These are phyloP conservation scores for Tetraselmis striata DNA, from an alignment of 139 green algal genomes.

Conservation along the genomic window DNA sequence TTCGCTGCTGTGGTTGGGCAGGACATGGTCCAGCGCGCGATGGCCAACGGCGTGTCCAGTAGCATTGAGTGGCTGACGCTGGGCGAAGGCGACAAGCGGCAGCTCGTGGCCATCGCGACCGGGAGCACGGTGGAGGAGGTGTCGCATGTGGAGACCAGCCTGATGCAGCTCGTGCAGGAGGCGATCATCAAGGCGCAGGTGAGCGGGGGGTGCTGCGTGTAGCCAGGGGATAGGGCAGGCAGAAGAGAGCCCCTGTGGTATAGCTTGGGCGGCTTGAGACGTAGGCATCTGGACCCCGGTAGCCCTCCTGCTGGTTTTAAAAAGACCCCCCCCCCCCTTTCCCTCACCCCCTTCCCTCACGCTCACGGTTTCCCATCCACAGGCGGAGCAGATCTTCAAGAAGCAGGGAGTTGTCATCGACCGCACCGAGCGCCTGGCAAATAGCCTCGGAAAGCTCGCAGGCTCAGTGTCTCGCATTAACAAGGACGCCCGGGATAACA, in stretches of 20 bases:
- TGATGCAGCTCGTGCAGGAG: slow-evolving; percentile 56
- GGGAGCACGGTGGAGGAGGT: slow-evolving; percentile 29
- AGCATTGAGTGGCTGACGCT: not conserved
- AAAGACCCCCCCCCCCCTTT: no score
- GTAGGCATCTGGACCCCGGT: not conserved
- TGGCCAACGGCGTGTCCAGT: not conserved
- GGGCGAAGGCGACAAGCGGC: not conserved
- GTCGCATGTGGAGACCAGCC: slow-evolving; percentile 52
- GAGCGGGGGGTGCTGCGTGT: no score
- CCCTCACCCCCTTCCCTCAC: not conserved
- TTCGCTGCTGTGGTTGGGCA: no score
- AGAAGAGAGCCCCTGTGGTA: no score
- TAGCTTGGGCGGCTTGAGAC: no score
- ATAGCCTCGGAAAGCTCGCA: slow-evolving; percentile 38
- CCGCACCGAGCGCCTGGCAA: slow-evolving; percentile 53
- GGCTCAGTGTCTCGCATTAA: slow-evolving; percentile 36
- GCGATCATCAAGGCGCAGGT: slow-evolving; percentile 40
- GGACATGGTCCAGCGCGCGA: not conserved
- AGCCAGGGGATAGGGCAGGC: no score
- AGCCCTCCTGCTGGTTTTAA: not conserved
- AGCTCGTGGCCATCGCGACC: not conserved
- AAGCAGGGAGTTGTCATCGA: slow-evolving; percentile 19
- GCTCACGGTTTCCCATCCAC: not conserved
- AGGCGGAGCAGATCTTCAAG: slow-evolving; percentile 9
- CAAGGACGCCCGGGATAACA: not conserved